Conservation (phyloP, 2,329 filamentous ascomycete species). For the Fusarium sp. region DNA sequence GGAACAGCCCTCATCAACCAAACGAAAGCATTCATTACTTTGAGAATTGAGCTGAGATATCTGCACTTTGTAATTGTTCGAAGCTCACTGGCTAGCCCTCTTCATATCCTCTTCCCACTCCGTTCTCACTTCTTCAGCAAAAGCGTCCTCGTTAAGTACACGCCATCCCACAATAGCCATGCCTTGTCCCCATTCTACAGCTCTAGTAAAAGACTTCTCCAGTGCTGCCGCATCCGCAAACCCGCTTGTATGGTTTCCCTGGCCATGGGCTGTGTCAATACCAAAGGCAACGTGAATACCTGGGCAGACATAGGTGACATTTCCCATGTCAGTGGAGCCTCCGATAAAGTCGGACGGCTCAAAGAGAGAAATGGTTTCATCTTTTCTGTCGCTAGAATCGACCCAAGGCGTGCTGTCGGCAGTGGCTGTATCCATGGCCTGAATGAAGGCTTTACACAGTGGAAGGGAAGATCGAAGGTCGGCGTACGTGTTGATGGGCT, state of each 20-base stretch:
- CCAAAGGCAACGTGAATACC: slow-evolving; percentile 7
- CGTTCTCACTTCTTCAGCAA: neutral
- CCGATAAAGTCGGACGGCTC: neutral
- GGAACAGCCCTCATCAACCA: neutral
- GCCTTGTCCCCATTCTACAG: neutral
- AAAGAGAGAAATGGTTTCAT: neutral
- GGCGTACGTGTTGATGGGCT: slow-evolving; percentile 2
- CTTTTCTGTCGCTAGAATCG: neutral
- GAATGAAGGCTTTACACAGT: neutral
- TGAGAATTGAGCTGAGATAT: neutral
- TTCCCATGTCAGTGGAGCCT: slow-evolving; percentile 12
- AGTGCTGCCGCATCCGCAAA: slow-evolving; percentile 4
- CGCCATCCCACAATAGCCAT: slow-evolving; percentile 17
- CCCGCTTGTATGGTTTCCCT: slow-evolving; percentile 5
- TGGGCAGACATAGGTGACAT: slow-evolving; percentile 4
- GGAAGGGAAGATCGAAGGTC: slow-evolving; percentile 2
- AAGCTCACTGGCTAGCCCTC: neutral
- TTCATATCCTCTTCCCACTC: neutral
- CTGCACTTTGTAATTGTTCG: neutral
- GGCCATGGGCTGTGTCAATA: slow-evolving; percentile 2
- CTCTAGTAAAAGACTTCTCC: neutral
- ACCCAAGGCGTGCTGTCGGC: neutral
- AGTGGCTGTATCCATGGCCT: neutral
- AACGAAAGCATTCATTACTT: neutral
- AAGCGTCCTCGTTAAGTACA: neutral